phyloP scores from a whole-genome alignment of 495 filamentous ascomycete species.

The Pyrenula aspistea region DNA sequence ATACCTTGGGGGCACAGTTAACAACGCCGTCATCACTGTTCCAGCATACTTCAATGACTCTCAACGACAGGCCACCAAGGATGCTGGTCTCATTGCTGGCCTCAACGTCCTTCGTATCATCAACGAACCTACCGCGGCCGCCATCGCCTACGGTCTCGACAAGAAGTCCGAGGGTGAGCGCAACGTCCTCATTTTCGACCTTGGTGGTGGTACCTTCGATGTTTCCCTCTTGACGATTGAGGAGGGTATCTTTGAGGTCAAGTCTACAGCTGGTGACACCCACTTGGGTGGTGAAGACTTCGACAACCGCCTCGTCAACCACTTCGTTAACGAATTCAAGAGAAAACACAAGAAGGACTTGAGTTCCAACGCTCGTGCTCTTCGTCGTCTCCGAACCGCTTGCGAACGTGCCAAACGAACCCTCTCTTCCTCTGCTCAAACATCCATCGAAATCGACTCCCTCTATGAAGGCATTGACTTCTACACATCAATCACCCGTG shows the following conservation, averaged over 20 bases:
- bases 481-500: conserved; percentile 98
- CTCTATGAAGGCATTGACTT: conserved; percentile 97
- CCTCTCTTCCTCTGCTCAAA: conserved; percentile 90
- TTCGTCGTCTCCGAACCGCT: conserved; percentile 93
- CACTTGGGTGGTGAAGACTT: conserved; percentile 99
- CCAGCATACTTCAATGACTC: conserved; percentile 99
- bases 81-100: conserved; percentile 93
- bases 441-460: conserved; percentile 97
- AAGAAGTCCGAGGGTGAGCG: conserved; percentile 95
- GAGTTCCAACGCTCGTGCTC: conserved; percentile 84
- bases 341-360: conserved; percentile 80
- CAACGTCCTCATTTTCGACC: conserved; percentile 98
- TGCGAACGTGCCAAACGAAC: conserved; percentile 99
- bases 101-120: conserved; percentile 99
- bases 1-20: conserved; percentile 92
- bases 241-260: conserved; percentile 99
- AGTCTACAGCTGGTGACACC: conserved; percentile 96
- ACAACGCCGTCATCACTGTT: conserved; percentile 97
- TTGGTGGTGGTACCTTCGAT: conserved; percentile 99
- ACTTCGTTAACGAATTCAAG: conserved; percentile 93
- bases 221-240: conserved; percentile 97
- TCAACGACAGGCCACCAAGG: conserved; percentile 98
- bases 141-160: conserved; percentile 92
- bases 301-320: conserved; percentile 92
- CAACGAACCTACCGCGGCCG: conserved; percentile 96